Evolutionary conservation across 2,329 filamentous ascomycete species (phyloP).

Genomic region (Clarireedia paspali): DNA sequence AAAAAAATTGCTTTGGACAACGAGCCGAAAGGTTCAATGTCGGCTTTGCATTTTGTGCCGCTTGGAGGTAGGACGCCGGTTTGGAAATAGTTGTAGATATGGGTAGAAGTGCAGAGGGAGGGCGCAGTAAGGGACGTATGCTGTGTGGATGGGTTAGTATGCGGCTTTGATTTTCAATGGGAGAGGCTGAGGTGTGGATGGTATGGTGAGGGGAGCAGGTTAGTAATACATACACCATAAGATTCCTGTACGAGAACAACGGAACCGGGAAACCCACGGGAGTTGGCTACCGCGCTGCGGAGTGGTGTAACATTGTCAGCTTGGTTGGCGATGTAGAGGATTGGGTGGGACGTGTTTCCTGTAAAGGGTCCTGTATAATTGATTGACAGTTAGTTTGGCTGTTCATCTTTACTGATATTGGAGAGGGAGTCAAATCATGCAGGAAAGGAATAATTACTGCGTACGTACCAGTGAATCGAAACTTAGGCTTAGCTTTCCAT

Average conservation of each 20-base stretch:
- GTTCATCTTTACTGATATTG: neutral
- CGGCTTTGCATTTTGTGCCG: slow-evolving; percentile 39
- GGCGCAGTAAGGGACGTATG: slow-evolving; percentile 38
- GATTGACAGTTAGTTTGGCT: neutral
- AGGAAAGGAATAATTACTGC: too few species aligned
- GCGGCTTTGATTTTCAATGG: neutral
- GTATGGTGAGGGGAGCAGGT: neutral
- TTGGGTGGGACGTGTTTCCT: slow-evolving; percentile 29
- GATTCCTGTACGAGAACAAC: slow-evolving; percentile 41
- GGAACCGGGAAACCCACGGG: slow-evolving; percentile 36
- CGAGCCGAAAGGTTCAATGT: slow-evolving; percentile 35
- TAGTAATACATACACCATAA: slow-evolving; percentile 37
- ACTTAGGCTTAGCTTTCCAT: slow-evolving; percentile 28
- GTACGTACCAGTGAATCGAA: slow-evolving; percentile 19
- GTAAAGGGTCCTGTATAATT: slow-evolving; percentile 26
- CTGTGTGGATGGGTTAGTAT: slow-evolving; percentile 23
- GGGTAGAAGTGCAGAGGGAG: slow-evolving; percentile 30
- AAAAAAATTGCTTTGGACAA: neutral
- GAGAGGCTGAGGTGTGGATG: neutral
- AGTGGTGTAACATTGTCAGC: slow-evolving; percentile 32
- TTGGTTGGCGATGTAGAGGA: slow-evolving; percentile 32
- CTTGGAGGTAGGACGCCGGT: slow-evolving; percentile 35
- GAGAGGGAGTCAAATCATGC: neutral
- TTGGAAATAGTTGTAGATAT: slow-evolving; percentile 34
- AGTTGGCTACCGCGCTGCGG: slow-evolving; percentile 27